Evolutionary conservation across 78 protist genomes (phyloP), one percentile per base, ranked within the genome.

Genomic region (Dictyostelium firmibasis): DNA sequence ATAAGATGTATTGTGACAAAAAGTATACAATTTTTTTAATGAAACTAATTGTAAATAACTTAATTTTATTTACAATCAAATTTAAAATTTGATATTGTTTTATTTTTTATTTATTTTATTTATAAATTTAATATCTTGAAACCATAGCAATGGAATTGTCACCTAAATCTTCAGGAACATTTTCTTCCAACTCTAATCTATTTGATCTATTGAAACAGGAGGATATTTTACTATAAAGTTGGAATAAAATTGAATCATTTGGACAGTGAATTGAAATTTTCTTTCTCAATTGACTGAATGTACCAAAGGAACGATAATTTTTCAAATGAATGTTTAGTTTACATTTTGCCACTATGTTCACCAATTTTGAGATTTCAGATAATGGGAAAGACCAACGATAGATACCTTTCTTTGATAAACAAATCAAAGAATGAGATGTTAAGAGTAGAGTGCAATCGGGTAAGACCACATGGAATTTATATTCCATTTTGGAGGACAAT

Each of bases 381-480:
- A 88, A 29, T 29, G 94, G 94, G 94, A 88, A 88, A 4, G 94
- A 88, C 94, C 94, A 88, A n/a, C 86, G 69, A 29, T 88, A 88
- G 9, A 27, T 53, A 47, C 86, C 86, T 69, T 81, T 88, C 53
- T 81, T 78, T 27, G 94, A 88, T 4, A 88, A 81, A 33, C 94
- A 88, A 29, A 88, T 69, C n/a, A 88, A 16, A n/a, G 94, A 88
- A 11, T 62, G 64, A 10, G 70, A 44, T 6, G 94, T 88, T 27
- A 88, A 29, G 9, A 88, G 82, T 27, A 88, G 31, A 4, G 82
- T 81, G 69, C 94, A 88, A 35, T 88, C 94, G 0, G 85, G 81
- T 4, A 88, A 57, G 1, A 88, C 38, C 57, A 88, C 76, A 47
- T 88, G 94, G 86, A 88, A 88, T 57, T 88, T 88, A 25, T 88